Conservation (phyloP, 2,329 filamentous ascomycete species). For the Sporothrix brunneoviolacea region DNA sequence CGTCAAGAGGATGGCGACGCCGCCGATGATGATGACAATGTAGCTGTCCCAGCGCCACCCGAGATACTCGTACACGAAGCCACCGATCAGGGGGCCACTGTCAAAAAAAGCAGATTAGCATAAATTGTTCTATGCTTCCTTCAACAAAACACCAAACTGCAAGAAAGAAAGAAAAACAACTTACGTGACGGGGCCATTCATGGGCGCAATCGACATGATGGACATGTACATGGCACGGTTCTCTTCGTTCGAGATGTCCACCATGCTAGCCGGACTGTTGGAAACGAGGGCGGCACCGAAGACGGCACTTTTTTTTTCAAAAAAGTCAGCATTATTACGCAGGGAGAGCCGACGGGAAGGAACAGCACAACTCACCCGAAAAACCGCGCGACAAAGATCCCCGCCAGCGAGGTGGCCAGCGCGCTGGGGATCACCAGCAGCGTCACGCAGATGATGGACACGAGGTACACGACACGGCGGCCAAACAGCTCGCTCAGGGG, state of each 20-base stretch:
- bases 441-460: slow-evolving; percentile 55
- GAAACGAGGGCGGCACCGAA: slow-evolving; percentile 66
- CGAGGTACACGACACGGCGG: slow-evolving; percentile 57
- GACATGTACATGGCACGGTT: slow-evolving; percentile 76
- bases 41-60: slow-evolving; percentile 81
- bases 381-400: slow-evolving; percentile 60
- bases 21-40: slow-evolving; percentile 68
- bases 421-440: slow-evolving; percentile 65
- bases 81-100: slow-evolving; percentile 64
- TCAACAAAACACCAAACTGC: too few relatives aligned
- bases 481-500: slow-evolving; percentile 64
- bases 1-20: slow-evolving; percentile 53
- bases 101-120: too few relatives aligned
- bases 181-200: slow-evolving; percentile 60
- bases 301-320: too few relatives aligned
- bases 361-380: slow-evolving; percentile 44
- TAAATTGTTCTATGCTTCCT: too few relatives aligned
- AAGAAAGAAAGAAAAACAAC: too few relatives aligned
- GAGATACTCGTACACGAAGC: slow-evolving; percentile 13
- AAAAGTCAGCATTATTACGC: too few relatives aligned
- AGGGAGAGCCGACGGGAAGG: too few relatives aligned
- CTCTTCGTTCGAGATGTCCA: slow-evolving; percentile 76
- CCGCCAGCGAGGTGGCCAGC: slow-evolving; percentile 55
- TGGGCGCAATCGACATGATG: slow-evolving; percentile 74
- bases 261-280: slow-evolving; percentile 75